Base-by-base conservation (phyloP, 306 rosid genomes). In the Gynostemma pentaphyllum region DNA sequence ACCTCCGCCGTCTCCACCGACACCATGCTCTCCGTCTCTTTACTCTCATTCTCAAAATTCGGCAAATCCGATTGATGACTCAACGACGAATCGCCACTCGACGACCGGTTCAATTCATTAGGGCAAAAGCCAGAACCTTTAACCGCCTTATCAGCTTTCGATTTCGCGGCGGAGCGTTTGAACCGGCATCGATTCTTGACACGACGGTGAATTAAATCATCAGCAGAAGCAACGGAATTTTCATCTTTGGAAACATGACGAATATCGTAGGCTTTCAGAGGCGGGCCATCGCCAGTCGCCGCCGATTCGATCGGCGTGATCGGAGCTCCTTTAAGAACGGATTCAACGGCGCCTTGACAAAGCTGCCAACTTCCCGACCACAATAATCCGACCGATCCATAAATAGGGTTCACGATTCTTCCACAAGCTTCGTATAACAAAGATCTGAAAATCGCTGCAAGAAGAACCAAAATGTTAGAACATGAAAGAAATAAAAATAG, bases 361-460 rank as follows among this genome's bases (percentile, higher is more conserved):
- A 92, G 92, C 68, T 88, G 95, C 98, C 98, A 92, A 60, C 92
- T 86, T 14, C 98, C 96, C 1, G 96, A 88, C 98, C 98, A 92
- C 60, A 92, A 67, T 80, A 92, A 53, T n/a, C 98, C 96, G 0
- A 88, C 98, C 2, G 96, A 92, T 10, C 98, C 98, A 56, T 88
- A 92, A 68, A 92, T 92, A 65, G 96, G 98, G 76, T 92, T 92
- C 52, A 92, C 86, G 51, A 92, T 92, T 77, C 98, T 62, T 6
- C 98, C 96, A 42, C 98, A 92, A 37, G 96, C 95, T 77, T 92
- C 98, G 48, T 92, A 92, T 4, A 92, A 48, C 78, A 92, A 75
- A 0, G 96, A 92, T 28, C 98, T 82, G 51, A 92, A 92, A 51
- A 92, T 86, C 4, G 96, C 98, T 80, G 78, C 9, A 64, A 1